Percentiles rank a stretch among this genome's conserved stretches.
These are phyloP conservation scores for Rickenella mellea DNA, from an alignment of 768 basidiomycete genomes.

Conservation along the genomic window DNA sequence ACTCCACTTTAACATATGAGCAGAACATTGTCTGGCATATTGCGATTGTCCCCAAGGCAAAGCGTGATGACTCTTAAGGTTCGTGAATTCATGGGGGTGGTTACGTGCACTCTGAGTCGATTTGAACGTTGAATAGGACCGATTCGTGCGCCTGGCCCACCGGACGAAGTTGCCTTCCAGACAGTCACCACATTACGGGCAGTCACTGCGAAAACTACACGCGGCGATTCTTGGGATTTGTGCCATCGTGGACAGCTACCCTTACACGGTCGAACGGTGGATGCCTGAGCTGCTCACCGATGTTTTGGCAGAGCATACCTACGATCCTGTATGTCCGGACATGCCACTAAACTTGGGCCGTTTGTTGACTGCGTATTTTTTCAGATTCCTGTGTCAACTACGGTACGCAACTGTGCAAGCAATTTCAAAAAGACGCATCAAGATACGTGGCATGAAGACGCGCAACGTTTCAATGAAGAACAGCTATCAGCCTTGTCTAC, in stretches of 20 bases:
- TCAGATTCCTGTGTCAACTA: slow-evolving; percentile 75
- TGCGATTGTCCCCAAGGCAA: slow-evolving; percentile 71
- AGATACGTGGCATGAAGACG: slow-evolving; percentile 88
- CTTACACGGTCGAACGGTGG: slow-evolving; percentile 93
- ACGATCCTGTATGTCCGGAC: slow-evolving; percentile 56
- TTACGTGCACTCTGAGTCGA: slow-evolving; percentile 28
- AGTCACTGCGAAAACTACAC: slow-evolving; percentile 69
- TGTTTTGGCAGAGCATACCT: slow-evolving; percentile 72
- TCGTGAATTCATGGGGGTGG: slow-evolving; percentile 25
- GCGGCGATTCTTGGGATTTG: slow-evolving; percentile 92
- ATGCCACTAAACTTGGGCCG: neutral
- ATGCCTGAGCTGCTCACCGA: slow-evolving; percentile 78
- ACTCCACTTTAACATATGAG: slow-evolving; percentile 16
- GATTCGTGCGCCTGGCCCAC: slow-evolving; percentile 69
- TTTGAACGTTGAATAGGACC: slow-evolving; percentile 37
- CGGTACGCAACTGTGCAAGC: slow-evolving; percentile 71
- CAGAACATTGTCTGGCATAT: slow-evolving; percentile 73
- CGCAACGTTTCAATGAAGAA: slow-evolving; percentile 76
- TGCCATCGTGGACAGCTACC: slow-evolving; percentile 88
- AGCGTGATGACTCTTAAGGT: slow-evolving; percentile 71
- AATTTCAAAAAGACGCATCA: slow-evolving; percentile 78
- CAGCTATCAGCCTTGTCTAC: slow-evolving; percentile 76
- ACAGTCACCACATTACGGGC: slow-evolving; percentile 55
- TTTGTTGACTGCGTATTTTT: slow-evolving; percentile 4
- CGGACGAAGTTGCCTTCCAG: slow-evolving; percentile 58